These are phyloP conservation scores for Streptanthus diversifolius DNA, from an alignment of 345 rosid species.

Conservation along the genomic window DNA sequence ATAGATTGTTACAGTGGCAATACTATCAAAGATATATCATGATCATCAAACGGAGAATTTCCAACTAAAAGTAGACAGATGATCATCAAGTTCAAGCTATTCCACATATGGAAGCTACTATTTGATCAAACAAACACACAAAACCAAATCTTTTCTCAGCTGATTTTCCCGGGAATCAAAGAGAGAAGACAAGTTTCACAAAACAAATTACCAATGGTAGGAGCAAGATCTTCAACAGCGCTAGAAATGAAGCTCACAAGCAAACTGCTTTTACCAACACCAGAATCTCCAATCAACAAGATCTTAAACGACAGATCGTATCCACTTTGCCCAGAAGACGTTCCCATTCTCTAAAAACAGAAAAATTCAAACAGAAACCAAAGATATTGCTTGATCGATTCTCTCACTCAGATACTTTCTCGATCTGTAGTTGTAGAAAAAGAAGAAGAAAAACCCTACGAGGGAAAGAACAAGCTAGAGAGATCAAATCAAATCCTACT, in stretches of 20 bases:
- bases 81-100: not conserved
- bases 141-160: not conserved
- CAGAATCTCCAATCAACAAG: slow-evolving; percentile 95
- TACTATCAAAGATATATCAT: not conserved
- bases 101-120: not conserved
- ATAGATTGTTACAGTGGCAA: not conserved
- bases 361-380: not conserved
- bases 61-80: not conserved
- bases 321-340: slow-evolving; percentile 64
- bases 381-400: not conserved
- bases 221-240: slow-evolving; percentile 70
- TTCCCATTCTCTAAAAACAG: slow-evolving; percentile 52
- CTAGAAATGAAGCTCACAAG: slow-evolving; percentile 92
- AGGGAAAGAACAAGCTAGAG: not conserved
- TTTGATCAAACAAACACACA: slow-evolving; percentile 20
- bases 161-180: slow-evolving; percentile 8
- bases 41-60: not conserved
- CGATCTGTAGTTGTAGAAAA: slow-evolving; percentile 7
- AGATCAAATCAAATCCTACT: slow-evolving; percentile 38
- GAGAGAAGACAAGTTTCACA: not conserved
- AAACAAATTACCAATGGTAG: slow-evolving; percentile 66
- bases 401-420: not conserved
- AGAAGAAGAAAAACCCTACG: not conserved
- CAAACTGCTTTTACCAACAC: slow-evolving; percentile 95
- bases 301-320: slow-evolving; percentile 93